Base-by-base conservation (phyloP, 371 early-diverging fungal species). In the Parasitella parasitica region DNA sequence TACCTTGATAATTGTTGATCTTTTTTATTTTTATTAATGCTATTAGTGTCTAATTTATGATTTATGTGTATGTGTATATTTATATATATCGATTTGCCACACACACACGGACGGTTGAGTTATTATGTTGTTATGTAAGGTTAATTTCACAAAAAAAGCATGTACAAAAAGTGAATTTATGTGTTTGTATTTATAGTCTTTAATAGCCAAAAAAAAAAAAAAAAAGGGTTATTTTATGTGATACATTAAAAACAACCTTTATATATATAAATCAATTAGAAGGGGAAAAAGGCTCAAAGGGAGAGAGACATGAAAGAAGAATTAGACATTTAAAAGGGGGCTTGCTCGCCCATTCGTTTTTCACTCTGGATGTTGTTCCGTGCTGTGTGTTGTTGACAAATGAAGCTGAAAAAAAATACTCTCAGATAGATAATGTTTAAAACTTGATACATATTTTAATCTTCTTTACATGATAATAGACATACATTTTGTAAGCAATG, bases 181-280 rank as follows among this genome's bases (percentile, higher is more conserved):
- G 11, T 11, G 43, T 11, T 22, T 43, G 43, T 43, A 43, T 43
- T 53, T 49, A 49, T 49, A 49, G 26, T 27, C 43, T 9, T 20
- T 43, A 20, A 7, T 49, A 24, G 35, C 16, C 35, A 37, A 37
- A 37, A 27, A 28, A 37, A 24, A 27, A 24, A 26, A 27, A 38
- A 38, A 12, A 37, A 28, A 41, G 56, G 43, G 46, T 57, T 34
- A 38, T 24, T 55, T 26, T 55, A 35, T 57, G 57, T 57, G 57
- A 57, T 57, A 57, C 57, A 57, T 57, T 57, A 57, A 57, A 49
- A 57, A 13, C 43, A 36, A 50, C 18, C 50, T 50, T 59, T 51
- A 61, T 43, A 61, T 54, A 54, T 46, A 34, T 43, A 43, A 43
- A 43, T 43, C 43, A 20, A 22, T 43, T 26, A 20, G 34, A 36